Conservation (phyloP, 208 protist genomes). For the Porcisia hertigi region DNA sequence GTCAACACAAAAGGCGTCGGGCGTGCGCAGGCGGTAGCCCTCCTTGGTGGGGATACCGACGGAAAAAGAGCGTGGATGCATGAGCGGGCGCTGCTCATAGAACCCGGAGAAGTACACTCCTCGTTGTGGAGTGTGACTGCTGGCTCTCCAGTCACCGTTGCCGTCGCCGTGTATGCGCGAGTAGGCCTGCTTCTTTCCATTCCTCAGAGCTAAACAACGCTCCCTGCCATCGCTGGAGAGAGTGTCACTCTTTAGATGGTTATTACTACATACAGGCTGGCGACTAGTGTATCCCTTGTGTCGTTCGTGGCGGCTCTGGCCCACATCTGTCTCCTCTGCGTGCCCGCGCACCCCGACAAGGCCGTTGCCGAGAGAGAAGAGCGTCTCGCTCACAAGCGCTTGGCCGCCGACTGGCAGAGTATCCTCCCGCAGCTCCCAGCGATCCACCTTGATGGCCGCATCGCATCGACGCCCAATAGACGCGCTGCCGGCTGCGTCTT, state of each 20-base stretch:
- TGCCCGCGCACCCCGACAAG: conserved; percentile 81
- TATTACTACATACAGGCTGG: conserved; percentile 14
- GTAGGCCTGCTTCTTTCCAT: neutral
- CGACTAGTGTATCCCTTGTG: conserved; percentile 14
- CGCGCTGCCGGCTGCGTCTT: conserved; percentile 5
- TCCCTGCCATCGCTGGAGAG: conserved; percentile 4
- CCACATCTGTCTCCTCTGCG: conserved; percentile 55
- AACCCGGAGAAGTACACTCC: conserved; percentile 72
- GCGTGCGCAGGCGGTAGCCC: conserved; percentile 70
- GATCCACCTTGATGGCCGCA: conserved; percentile 36
- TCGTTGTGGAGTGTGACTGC: conserved; percentile 9
- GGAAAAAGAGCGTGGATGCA: conserved; percentile 36
- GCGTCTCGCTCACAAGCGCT: conserved; percentile 66
- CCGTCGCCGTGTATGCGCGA: conserved; percentile 6
- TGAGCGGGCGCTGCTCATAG: conserved; percentile 63
- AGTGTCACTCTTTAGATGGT: neutral
- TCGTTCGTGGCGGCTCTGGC: conserved; percentile 21
- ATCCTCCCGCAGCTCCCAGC: conserved; percentile 74
- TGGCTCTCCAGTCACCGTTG: conserved; percentile 1
- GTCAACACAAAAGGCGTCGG: conserved; percentile 85
- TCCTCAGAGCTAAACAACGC: neutral
- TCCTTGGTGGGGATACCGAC: conserved; percentile 46
- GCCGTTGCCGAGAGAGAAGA: conserved; percentile 87
- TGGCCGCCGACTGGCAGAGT: conserved; percentile 39
- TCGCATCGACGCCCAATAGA: conserved; percentile 13